A percentile compares a stretch with the other conserved stretches of the same genome.
phyloP scores from a whole-genome alignment of 768 basidiomycete genomes.

The Albatrellus ellisii region DNA sequence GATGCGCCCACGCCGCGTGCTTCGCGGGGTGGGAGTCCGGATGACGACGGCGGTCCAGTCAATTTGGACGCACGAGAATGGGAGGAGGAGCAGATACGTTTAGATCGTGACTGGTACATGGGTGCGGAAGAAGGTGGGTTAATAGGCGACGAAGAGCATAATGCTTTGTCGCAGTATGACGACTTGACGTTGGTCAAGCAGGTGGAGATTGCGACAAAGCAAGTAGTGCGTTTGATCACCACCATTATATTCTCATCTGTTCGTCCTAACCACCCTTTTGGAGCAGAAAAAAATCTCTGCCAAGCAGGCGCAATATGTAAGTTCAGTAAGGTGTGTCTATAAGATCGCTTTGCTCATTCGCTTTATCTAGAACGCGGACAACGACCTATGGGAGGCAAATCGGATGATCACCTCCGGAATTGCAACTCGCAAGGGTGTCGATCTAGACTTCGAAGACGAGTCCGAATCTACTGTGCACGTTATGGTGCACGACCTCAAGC shows the following conservation, averaged over 20 bases:
- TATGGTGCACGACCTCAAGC: constrained; percentile 93
- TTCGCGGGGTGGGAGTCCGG: constrained; percentile 53
- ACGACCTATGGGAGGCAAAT: constrained; percentile 97
- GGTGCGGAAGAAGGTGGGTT: constrained; percentile 80
- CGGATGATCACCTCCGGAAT: constrained; percentile 96
- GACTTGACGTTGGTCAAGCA: constrained; percentile 60
- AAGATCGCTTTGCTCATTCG: constrained; percentile 5
- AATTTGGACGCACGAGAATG: constrained; percentile 77
- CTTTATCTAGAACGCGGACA: constrained; percentile 77
- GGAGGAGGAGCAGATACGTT: constrained; percentile 89
- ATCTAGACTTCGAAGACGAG: constrained; percentile 94
- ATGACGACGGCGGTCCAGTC: constrained; percentile 47
- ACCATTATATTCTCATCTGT: constrained; percentile 1
- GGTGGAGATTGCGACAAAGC: constrained; percentile 64
- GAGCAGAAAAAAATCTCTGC: constrained; percentile 79
- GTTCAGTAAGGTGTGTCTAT: constrained; percentile 17
- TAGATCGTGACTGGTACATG: constrained; percentile 96
- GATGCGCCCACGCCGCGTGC: constrained; percentile 76
- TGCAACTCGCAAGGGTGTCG: constrained; percentile 73
- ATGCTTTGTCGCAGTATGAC: constrained; percentile 88
- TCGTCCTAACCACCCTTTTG: constrained; percentile 11
- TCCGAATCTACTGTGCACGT: constrained; percentile 94
- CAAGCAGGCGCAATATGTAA: constrained; percentile 88
- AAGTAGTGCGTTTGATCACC: constrained; percentile 36
- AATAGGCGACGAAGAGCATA: constrained; percentile 84